Base-by-base conservation (phyloP, 306 rosid genomes). In the Trifolium fragiferum region DNA sequence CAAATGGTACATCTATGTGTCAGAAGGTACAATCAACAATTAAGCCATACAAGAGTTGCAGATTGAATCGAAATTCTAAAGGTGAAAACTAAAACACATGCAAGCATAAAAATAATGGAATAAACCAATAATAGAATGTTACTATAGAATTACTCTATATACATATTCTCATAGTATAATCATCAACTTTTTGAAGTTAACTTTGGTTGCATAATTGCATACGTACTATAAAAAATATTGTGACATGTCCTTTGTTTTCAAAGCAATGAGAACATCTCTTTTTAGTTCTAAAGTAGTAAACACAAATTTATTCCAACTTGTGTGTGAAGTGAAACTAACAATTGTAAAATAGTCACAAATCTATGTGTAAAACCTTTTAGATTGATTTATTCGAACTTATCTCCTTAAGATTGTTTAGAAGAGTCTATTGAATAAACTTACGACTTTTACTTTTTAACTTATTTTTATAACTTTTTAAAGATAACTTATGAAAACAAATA, bases 181-280 rank as follows among this genome's bases (percentile, higher is more conserved):
- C 35, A 57, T 57, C 35, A 57, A 57, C 10, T n/a, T 57, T 57
- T 57, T 57, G 63, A 23, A 57, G 8, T 12, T 23, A 57, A 57
- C 8, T 25, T 23, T 23, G 12, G 63, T 57, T 57, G 63, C 63
- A 57, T 21, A 57, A 30, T 55, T 21, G 27, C 13, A 20, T 21
- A 11, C 20, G n/a, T 10, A n/a, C n/a, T n/a, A 32, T 19, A 19
- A 20, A 20, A 10, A 10, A 55, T 55, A 11, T 21, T 57, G 16
- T 57, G 33, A 55, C 4, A 5, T 15, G 14, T 33, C 66, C 30
- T 59, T 27, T 14, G n/a, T 59, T 15, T 14, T n/a, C 66, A 30
- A 59, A 59, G 41, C 66, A 27, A 59, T 27, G 63, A 23, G 35
- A 57, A 57, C 60, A 57, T 23, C n/a, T 57, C 35, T 11, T 57